phyloP scores from a whole-genome alignment of 495 filamentous ascomycete species.

The Trichoderma orchidacearum region DNA sequence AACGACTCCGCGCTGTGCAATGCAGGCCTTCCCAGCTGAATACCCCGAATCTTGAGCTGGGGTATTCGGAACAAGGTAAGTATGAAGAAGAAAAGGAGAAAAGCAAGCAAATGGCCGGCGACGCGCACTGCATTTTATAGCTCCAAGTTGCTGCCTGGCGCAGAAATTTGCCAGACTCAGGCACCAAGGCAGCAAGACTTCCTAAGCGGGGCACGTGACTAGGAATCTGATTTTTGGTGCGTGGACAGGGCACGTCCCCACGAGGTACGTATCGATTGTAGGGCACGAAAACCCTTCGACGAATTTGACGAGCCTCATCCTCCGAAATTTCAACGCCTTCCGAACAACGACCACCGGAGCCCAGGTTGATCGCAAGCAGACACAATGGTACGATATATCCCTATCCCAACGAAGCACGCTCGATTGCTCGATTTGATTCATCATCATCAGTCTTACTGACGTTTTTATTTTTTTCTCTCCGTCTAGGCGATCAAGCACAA shows the following conservation, averaged over 20 bases:
- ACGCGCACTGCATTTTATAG: not conserved
- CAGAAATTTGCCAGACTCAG: not conserved
- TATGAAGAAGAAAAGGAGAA: constrained; percentile 4
- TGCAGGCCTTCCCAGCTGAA: constrained; percentile 32
- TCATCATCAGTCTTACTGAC: too few relatives aligned
- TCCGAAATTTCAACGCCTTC: constrained; percentile 18
- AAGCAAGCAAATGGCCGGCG: not conserved
- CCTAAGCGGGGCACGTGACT: not conserved
- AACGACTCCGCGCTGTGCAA: constrained; percentile 58
- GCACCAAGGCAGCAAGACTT: not conserved
- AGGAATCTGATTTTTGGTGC: not conserved
- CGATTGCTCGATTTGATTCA: not conserved
- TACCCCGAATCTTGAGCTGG: constrained; percentile 2
- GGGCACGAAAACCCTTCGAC: constrained; percentile 4
- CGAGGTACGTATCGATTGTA: not conserved
- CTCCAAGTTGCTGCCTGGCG: not conserved
- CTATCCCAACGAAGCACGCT: not conserved
- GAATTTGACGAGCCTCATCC: constrained; percentile 7
- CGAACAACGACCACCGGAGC: constrained; percentile 18
- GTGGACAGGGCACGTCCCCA: constrained; percentile 1
- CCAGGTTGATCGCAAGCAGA: constrained; percentile 46
- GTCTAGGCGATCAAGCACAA: constrained; percentile 96
- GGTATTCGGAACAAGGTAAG: constrained; percentile 3
- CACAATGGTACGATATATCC: constrained; percentile 44
- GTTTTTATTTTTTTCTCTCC: constrained; percentile 15